Percentiles rank a stretch among this genome's conserved stretches.
phyloP scores from a whole-genome alignment of 106 monocot genomes.

The Allium cepa region DNA sequence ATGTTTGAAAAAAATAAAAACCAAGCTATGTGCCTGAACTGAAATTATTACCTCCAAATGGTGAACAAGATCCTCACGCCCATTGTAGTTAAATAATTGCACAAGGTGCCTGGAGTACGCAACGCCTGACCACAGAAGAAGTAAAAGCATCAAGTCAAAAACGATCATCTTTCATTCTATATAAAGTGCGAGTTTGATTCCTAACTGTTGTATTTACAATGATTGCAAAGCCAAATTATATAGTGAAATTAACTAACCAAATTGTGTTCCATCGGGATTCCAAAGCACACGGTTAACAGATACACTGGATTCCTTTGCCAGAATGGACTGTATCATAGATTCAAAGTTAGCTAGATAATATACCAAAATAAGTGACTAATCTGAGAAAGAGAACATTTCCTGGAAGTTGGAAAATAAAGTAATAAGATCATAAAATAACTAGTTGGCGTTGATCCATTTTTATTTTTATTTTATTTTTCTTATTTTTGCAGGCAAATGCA shows the following conservation, averaged over 20 bases:
- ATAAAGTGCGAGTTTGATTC: neutral
- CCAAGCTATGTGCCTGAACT: neutral
- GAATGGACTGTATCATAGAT: constrained; percentile 18
- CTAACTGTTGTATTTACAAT: neutral
- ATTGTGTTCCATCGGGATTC: constrained; percentile 30
- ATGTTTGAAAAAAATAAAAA: too few species aligned
- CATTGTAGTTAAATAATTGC: constrained; percentile 28
- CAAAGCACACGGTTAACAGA: constrained; percentile 42
- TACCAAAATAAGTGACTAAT: constrained; percentile 3
- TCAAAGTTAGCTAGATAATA: neutral
- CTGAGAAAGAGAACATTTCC: too few species aligned
- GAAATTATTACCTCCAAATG: constrained; percentile 31
- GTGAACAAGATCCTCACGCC: constrained; percentile 18
- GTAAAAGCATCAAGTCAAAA: neutral
- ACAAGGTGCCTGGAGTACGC: constrained; percentile 43
- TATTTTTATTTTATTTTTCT: too few species aligned
- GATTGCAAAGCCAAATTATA: neutral
- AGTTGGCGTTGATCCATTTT: too few species aligned
- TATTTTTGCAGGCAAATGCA: too few species aligned
- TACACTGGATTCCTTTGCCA: constrained; percentile 25
- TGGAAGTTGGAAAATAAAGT: too few species aligned
- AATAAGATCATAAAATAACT: too few species aligned
- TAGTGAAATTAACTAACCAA: constrained; percentile 25
- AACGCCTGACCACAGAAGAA: constrained; percentile 14
- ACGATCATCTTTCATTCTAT: neutral